Base-by-base conservation (phyloP, 192 early-diverging fungal genomes). In the Chytriomyces sp. region DNA sequence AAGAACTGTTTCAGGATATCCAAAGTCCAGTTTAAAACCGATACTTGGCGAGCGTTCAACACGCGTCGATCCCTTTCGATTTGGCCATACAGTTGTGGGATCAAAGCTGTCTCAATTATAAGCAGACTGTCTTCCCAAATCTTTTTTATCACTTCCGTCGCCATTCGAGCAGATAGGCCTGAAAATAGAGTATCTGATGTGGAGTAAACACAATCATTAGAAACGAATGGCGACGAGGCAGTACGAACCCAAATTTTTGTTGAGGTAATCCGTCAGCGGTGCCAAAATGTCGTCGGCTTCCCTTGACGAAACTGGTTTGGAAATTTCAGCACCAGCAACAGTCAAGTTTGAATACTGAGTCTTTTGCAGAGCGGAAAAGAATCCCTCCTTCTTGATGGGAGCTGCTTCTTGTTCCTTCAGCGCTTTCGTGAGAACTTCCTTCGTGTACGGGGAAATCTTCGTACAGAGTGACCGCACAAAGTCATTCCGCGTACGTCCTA, bases 121-220 rank as follows among this genome's bases (percentile, higher is more conserved):
- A 72, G 26, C 30, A 86, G 41, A n/a, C 56, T 59, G 40, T 86
- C 85, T 57, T 82, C 83, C 85, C 85, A 86, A 39, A 77, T 84
- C 33, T 85, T 74, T n/a, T 74, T 76, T 60, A 86, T 86, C 7
- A 86, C 84, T 70, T 85, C 81, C 60, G 86, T 85, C 5, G 84
- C 74, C 85, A 86, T 86, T 10, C 53, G 38, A n/a, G 76, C 39
- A 6, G 80, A 80, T 12, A 86, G 71, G 39, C 73, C 73, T 8
- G 64, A 68, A 53, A 77, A 82, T 3, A 86, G 58, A 2, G 84
- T 86, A 28, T 73, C 81, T 70, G 57, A 12, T 31, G 41, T 14
- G 39, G 49, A 17, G 32, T 36, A n/a, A 8, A 59, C 12, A 22
- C 30, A 37, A 3, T 32, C 19, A 32, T 33, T 52, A 58, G 28